phyloP scores from a whole-genome alignment of 768 basidiomycete genomes.

The Lactarius pseudohatsudake region DNA sequence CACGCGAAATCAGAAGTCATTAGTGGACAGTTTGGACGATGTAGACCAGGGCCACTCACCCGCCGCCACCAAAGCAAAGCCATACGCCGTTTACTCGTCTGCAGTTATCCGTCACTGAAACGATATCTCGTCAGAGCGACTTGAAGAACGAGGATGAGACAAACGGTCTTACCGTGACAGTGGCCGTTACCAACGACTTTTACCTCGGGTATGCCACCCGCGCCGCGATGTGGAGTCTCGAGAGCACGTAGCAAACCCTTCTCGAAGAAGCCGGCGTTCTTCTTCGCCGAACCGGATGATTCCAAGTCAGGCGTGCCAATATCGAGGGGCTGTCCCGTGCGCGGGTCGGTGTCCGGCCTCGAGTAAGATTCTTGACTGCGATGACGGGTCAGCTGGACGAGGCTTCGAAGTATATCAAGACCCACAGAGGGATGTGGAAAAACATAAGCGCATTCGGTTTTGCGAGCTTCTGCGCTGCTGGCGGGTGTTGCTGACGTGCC shows the following conservation, averaged over 20 bases:
- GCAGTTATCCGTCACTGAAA: slow-evolving; percentile 82
- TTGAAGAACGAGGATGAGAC: background rate
- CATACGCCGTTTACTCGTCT: slow-evolving; percentile 82
- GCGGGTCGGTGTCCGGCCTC: slow-evolving; percentile 62
- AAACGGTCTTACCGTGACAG: slow-evolving; percentile 61
- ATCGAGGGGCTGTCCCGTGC: slow-evolving; percentile 62
- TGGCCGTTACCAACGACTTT: slow-evolving; percentile 92
- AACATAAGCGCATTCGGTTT: slow-evolving; percentile 98
- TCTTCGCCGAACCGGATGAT: slow-evolving; percentile 57
- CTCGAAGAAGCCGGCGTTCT: slow-evolving; percentile 80
- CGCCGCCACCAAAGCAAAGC: slow-evolving; percentile 89
- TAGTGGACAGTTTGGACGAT: slow-evolving; percentile 18
- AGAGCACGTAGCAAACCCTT: slow-evolving; percentile 71
- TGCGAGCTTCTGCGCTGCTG: slow-evolving; percentile 56
- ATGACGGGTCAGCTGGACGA: slow-evolving; percentile 4
- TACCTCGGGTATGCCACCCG: slow-evolving; percentile 58
- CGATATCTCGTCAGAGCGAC: slow-evolving; percentile 26
- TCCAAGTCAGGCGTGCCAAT: slow-evolving; percentile 67
- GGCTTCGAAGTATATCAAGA: slow-evolving; percentile 18
- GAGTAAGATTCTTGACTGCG: slow-evolving; percentile 72
- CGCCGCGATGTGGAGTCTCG: slow-evolving; percentile 64
- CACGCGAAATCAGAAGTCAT: background rate
- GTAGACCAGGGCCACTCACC: slow-evolving; percentile 43
- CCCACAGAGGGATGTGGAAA: slow-evolving; percentile 94
- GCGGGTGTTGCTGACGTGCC: slow-evolving; percentile 64